phyloP scores from a whole-genome alignment of 2,329 filamentous ascomycete species.

The Verticillium nonalfalfae region DNA sequence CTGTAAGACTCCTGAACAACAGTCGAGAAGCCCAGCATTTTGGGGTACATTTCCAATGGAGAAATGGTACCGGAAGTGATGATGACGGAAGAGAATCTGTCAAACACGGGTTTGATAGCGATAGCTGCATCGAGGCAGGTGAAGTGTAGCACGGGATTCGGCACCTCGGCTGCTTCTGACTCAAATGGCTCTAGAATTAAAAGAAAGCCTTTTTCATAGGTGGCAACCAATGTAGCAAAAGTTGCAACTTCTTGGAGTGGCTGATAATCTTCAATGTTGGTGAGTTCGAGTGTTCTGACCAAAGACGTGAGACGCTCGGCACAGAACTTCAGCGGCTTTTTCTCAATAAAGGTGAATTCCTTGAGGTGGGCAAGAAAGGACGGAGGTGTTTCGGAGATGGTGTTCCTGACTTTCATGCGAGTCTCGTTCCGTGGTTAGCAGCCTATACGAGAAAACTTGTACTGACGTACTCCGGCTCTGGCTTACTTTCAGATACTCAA shows the following conservation, averaged over 20 bases:
- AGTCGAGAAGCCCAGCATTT: constrained; percentile 90
- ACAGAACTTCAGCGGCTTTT: constrained; percentile 90
- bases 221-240: constrained; percentile 91
- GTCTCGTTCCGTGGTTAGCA: constrained; percentile 44
- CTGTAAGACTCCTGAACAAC: constrained; percentile 95
- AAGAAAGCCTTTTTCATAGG: constrained; percentile 93
- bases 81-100: constrained; percentile 95
- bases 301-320: constrained; percentile 91
- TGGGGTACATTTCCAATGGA: constrained; percentile 96
- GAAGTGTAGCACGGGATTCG: constrained; percentile 95
- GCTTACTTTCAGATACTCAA: constrained; percentile 80
- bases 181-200: constrained; percentile 97
- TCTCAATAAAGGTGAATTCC: constrained; percentile 95
- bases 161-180: constrained; percentile 89
- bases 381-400: constrained; percentile 92
- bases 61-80: constrained; percentile 98
- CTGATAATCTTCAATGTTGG: constrained; percentile 97
- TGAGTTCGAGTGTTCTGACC: constrained; percentile 88
- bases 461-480: neutral
- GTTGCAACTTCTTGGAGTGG: constrained; percentile 95
- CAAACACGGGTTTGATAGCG: constrained; percentile 95
- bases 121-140: constrained; percentile 96
- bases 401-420: constrained; percentile 95
- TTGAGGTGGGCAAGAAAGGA: constrained; percentile 91
- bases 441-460: neutral